Conservation (phyloP, 2,329 filamentous ascomycete species). For the Pseudogymnoascus sp. region DNA sequence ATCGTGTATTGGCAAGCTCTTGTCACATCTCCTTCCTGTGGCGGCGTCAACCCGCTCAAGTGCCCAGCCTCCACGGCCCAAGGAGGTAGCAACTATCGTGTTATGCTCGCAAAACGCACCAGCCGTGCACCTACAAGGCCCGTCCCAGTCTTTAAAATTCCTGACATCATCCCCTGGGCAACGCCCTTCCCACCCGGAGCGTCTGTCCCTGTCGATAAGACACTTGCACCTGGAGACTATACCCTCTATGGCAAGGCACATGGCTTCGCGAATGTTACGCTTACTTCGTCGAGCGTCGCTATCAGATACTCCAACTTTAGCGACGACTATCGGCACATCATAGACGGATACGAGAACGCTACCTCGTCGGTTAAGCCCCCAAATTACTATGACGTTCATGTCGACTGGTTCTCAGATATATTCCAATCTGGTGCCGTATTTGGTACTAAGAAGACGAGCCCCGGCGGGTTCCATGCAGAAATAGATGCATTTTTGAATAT, state of each 20-base stretch:
- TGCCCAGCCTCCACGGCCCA: slow-evolving; percentile 35
- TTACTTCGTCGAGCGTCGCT: slow-evolving; percentile 21
- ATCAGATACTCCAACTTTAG: slow-evolving; percentile 33
- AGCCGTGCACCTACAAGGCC: slow-evolving; percentile 25
- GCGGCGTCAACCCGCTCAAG: slow-evolving; percentile 35
- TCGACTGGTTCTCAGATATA: slow-evolving; percentile 36
- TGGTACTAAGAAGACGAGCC: slow-evolving; percentile 34
- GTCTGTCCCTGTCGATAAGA: neutral
- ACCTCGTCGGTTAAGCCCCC: slow-evolving; percentile 18
- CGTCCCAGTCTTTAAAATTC: slow-evolving; percentile 21
- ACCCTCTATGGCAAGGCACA: slow-evolving; percentile 16
- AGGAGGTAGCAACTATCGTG: slow-evolving; percentile 32
- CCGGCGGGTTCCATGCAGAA: slow-evolving; percentile 33
- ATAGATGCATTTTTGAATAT: slow-evolving; percentile 35
- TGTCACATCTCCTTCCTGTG: slow-evolving; percentile 35
- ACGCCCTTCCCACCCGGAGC: slow-evolving; percentile 26
- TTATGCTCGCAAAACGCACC: slow-evolving; percentile 37
- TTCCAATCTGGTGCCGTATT: slow-evolving; percentile 26
- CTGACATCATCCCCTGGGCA: slow-evolving; percentile 31
- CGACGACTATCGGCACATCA: slow-evolving; percentile 29
- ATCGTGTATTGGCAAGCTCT: slow-evolving; percentile 38
- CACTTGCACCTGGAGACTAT: slow-evolving; percentile 14
- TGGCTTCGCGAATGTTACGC: slow-evolving; percentile 19
- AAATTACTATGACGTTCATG: slow-evolving; percentile 22
- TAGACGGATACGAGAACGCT: slow-evolving; percentile 33